Base-by-base conservation (phyloP, 148 eudicot genomes). In the Vaccinium corymbosum region DNA sequence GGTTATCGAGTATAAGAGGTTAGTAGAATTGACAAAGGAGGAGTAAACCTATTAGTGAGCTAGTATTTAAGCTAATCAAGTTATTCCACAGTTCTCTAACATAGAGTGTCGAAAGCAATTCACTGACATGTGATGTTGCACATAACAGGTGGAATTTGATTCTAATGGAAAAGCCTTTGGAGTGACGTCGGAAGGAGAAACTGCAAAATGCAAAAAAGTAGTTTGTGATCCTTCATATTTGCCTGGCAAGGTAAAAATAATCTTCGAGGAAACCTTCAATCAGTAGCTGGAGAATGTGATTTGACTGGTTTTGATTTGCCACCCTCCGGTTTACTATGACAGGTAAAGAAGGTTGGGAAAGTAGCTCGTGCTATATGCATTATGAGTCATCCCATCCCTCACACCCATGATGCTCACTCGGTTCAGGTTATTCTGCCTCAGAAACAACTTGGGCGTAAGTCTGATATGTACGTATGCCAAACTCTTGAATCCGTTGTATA, bases 351-450 rank as follows among this genome's bases (percentile, higher is more conserved):
- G 87, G 98, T 97, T 25, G 98, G 99, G 4, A 92, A 91, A 88
- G 99, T 97, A 53, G 91, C 99, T 19, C 98, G 99, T 77, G 99
- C 99, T 59, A 93, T 94, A 80, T 94, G 98, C 80, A 93, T 97
- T 70, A 93, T 97, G 98, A 94, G 97, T 83, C 98, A 97, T 88
- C 94, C 99, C 0, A 93, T 97, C 82, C 98, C 96, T 15, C 89
- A 91, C 84, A 94, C 99, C 84, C 88, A 92, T 16, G 97, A 94
- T 16, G 93, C 98, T 83, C 98, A 94, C 89, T 97, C 99, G 32
- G 95, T 87, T 78, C 98, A 97, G 85, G 96, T 96, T 87, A 96
- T 96, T 84, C 84, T 96, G 27, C 99, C 99, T 19, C 99, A 94
- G 89, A 94, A 94, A 87, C 99, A 94, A 87, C 92, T 96, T 66